phyloP scores from a whole-genome alignment of 2,329 filamentous ascomycete genomes.

The Coniella lustricola region DNA sequence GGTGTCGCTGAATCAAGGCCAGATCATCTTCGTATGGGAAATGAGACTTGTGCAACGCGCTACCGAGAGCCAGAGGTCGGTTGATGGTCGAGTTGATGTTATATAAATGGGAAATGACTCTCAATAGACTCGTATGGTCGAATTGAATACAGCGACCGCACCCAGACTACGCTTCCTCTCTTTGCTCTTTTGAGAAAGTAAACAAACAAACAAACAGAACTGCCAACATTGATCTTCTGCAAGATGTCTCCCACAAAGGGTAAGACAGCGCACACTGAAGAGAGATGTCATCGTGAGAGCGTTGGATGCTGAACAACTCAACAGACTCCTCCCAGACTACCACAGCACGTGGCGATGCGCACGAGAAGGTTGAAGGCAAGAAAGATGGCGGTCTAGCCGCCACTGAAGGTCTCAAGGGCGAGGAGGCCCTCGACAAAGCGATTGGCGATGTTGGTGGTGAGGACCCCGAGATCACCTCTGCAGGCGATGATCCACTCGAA shows the following conservation, averaged over 20 bases:
- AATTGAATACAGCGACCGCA: too few species aligned
- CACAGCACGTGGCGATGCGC: constrained; percentile 6
- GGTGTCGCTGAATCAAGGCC: too few species aligned
- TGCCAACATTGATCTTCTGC: neutral
- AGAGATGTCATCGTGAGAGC: neutral
- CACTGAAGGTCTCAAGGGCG: constrained; percentile 5
- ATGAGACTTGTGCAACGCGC: too few species aligned
- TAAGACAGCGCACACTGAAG: neutral
- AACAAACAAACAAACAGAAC: neutral
- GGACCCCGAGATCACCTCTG: constrained; percentile 10
- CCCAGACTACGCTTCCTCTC: too few species aligned
- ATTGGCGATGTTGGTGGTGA: constrained; percentile 6
- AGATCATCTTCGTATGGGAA: too few species aligned
- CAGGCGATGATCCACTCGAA: constrained; percentile 8
- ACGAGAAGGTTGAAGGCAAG: constrained; percentile 12
- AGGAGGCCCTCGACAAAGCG: constrained; percentile 10
- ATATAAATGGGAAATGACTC: too few species aligned
- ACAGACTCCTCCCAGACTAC: constrained; percentile 4
- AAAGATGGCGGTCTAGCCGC: constrained; percentile 9
- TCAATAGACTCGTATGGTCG: too few species aligned
- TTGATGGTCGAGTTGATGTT: too few species aligned
- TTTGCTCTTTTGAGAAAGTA: neutral
- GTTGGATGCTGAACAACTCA: neutral
- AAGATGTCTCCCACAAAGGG: constrained; percentile 5
- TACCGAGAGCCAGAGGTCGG: too few species aligned